Evolutionary conservation across 352 stramenopile genomes (phyloP), one percentile per base, ranked within the genome.

Genomic region (Thraustotheca clavata): DNA sequence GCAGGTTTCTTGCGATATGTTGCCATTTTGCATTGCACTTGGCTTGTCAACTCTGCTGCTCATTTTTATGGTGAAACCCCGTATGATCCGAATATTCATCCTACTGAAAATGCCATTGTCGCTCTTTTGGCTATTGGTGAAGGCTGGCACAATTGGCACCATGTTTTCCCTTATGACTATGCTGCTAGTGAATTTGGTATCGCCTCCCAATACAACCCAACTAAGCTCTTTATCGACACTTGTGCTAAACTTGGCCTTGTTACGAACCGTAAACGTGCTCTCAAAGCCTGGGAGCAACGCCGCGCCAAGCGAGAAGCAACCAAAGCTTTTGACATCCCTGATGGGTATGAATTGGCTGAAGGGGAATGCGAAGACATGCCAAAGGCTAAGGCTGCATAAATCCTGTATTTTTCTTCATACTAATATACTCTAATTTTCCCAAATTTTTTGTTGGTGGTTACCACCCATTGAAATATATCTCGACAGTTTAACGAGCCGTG

Each of bases 161-260:
- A 99, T 91, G 98, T 99, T 77, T 99, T 99, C 74, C 97, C 97
- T 49, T 99, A 98, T 81, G 96, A 99, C 73, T 99, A 99, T 78
- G 93, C 96, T 52, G 95, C 96, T n/a, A 97, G 85, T 49, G 96
- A 99, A 80, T 98, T 98, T 71, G 96, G 96, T 35, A 80, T 96
- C 55, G 90, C 82, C 7, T 77, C 75, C 60, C 96, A 99, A 76
- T 99, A 98, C 81, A 99, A 99, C 77, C 96, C 96, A 7, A 98
- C 90, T 36, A 99, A 99, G 77, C 71, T 98, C 49, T 92, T 97
- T 59, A 99, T 99, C 73, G 96, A 99, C 76, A 67, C 88, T 3
- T 83, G 96, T 54, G 92, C 93, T 0, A 49, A 72, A 11, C 40
- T 99, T 9, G 96, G 96, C 6, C 73, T 99, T 1, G 92, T 98